Conservation (phyloP, 2,329 filamentous ascomycete species). For the Ambrosiella cleistominuta region DNA sequence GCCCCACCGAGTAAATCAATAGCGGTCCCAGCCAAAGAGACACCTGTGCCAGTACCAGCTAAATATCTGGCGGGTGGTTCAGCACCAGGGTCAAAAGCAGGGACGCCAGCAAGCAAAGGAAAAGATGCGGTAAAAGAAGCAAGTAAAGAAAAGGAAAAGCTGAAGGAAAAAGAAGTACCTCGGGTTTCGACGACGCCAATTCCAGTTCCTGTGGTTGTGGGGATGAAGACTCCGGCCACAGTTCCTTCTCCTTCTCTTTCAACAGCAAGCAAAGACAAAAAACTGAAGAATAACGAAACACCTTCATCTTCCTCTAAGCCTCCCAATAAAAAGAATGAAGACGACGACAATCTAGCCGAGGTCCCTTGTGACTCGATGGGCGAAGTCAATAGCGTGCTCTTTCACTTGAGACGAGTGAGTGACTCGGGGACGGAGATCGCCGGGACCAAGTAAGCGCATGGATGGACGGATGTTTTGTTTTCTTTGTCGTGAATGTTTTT, state of each 20-base stretch:
- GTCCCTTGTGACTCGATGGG: constrained; percentile 29
- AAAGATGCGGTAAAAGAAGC: neutral
- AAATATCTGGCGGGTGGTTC: constrained; percentile 19
- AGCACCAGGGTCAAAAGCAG: constrained; percentile 4
- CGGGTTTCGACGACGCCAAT: neutral
- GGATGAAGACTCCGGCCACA: constrained; percentile 14
- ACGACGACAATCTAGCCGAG: constrained; percentile 23
- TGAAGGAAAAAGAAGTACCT: neutral
- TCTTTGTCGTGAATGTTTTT: no score
- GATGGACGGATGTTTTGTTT: no score
- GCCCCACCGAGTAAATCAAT: neutral
- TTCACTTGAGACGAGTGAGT: neutral
- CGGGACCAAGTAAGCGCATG: no score
- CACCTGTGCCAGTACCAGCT: constrained; percentile 27
- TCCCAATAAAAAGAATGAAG: neutral
- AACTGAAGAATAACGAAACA: no score
- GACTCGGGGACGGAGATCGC: neutral
- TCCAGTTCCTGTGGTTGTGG: constrained; percentile 14
- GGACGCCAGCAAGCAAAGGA: neutral
- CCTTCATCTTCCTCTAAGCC: no score
- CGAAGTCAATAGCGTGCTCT: constrained; percentile 35
- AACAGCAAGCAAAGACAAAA: no score
- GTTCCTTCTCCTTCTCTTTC: no score
- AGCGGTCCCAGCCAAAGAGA: constrained; percentile 23
- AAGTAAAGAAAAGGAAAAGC: neutral